These are phyloP conservation scores for Ophiostoma triangulosporum DNA, from an alignment of 2,329 filamentous ascomycete species.

Conservation along the genomic window DNA sequence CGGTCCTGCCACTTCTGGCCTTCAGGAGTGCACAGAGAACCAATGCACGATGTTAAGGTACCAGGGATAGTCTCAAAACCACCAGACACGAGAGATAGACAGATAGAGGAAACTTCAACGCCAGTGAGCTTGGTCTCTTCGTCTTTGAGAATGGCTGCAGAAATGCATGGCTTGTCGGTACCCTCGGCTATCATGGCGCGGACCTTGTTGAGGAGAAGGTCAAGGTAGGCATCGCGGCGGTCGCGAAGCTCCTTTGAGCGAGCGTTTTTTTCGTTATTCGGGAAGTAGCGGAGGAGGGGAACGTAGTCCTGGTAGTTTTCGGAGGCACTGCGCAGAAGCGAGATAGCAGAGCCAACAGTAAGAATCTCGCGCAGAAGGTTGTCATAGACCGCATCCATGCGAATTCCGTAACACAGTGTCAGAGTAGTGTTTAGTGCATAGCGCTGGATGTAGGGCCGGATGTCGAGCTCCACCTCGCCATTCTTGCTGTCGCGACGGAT, in stretches of 20 bases:
- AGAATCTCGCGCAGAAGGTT: conserved; percentile 62
- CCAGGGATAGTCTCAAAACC: conserved; percentile 71
- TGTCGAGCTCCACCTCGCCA: conserved; percentile 44
- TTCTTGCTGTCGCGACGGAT: conserved; percentile 45
- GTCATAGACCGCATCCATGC: conserved; percentile 37
- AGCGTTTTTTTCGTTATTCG: conserved; percentile 33
- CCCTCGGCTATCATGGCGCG: conserved; percentile 18
- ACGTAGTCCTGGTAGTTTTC: conserved; percentile 60
- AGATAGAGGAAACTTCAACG: conserved; percentile 58
- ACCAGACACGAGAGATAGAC: conserved; percentile 61
- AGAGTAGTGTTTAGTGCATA: conserved; percentile 66
- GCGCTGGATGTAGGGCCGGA: conserved; percentile 58
- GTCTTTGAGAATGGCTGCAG: conserved; percentile 18
- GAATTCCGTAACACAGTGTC: conserved; percentile 66
- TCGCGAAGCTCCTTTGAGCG: conserved; percentile 40
- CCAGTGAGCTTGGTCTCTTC: conserved; percentile 16
- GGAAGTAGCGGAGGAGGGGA: conserved; percentile 46
- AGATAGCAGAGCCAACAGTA: conserved; percentile 60
- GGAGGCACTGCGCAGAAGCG: conserved; percentile 53
- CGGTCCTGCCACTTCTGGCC: conserved; percentile 58
- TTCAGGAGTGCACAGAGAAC: conserved; percentile 53
- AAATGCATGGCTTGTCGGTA: conserved; percentile 18
- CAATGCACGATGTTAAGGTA: conserved; percentile 68
- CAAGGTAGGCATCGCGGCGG: conserved; percentile 36
- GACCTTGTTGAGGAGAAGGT: conserved; percentile 48